phyloP scores from a whole-genome alignment of 2,329 filamentous ascomycete genomes.

The Aspergillus flavus region DNA sequence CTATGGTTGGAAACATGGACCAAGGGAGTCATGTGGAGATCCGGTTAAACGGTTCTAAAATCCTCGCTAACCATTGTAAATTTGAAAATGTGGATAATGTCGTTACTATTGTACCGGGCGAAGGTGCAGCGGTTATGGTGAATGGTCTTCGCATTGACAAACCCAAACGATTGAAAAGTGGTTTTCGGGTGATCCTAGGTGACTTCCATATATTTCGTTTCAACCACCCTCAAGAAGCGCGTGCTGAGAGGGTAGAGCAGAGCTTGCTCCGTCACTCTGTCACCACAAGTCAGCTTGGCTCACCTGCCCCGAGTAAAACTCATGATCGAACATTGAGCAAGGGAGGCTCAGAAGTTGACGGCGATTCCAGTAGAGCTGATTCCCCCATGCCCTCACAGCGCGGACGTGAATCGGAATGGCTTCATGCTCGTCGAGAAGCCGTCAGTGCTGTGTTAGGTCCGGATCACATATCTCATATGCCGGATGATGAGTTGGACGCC shows the following conservation, averaged over 20 bases:
- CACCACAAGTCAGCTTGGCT: slow-evolving; percentile 64
- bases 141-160: slow-evolving; percentile 90
- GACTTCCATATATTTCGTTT: slow-evolving; percentile 99
- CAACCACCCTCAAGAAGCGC: slow-evolving; percentile 95
- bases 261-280: slow-evolving; percentile 85
- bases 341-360: slow-evolving; percentile 74
- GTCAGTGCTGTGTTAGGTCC: slow-evolving; percentile 84
- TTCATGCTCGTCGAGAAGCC: slow-evolving; percentile 89
- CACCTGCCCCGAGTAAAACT: slow-evolving; percentile 63
- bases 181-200: slow-evolving; percentile 91
- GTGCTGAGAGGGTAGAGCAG: slow-evolving; percentile 85
- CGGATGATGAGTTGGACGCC: slow-evolving; percentile 90
- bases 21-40: slow-evolving; percentile 84
- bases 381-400: slow-evolving; percentile 75
- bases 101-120: slow-evolving; percentile 85
- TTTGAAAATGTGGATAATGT: slow-evolving; percentile 93
- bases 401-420: slow-evolving; percentile 85
- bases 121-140: slow-evolving; percentile 97
- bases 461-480: slow-evolving; percentile 85
- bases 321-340: slow-evolving; percentile 84
- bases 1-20: slow-evolving; percentile 92
- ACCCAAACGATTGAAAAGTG: slow-evolving; percentile 82
- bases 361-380: slow-evolving; percentile 71
- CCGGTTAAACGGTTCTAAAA: slow-evolving; percentile 88
- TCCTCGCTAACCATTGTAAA: slow-evolving; percentile 86